Conservation (phyloP, 2,329 filamentous ascomycete species). For the Ceratocystiopsis brevicomis region DNA sequence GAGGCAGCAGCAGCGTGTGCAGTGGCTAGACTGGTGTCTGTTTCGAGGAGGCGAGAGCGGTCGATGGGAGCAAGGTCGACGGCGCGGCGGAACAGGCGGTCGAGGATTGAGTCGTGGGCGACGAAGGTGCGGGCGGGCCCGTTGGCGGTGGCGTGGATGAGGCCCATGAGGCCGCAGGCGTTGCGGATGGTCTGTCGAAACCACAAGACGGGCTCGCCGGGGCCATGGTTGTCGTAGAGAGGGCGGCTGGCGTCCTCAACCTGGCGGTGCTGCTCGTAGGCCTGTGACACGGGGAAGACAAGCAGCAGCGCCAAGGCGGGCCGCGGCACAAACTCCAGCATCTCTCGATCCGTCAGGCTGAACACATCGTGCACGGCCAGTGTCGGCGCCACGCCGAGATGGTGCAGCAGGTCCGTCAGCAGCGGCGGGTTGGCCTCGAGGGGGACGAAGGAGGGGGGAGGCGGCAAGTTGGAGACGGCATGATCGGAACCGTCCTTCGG, state of each 20-base stretch:
- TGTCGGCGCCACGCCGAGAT: slow-evolving; percentile 61
- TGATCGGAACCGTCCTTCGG: too few relatives aligned
- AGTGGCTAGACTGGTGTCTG: slow-evolving; percentile 52
- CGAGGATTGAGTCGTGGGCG: slow-evolving; percentile 35
- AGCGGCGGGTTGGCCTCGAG: slow-evolving; percentile 68
- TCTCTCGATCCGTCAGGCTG: slow-evolving; percentile 67
- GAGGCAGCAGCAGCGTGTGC: slow-evolving; percentile 65
- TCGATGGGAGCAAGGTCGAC: slow-evolving; percentile 45
- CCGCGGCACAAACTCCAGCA: slow-evolving; percentile 73
- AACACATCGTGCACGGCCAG: slow-evolving; percentile 81
- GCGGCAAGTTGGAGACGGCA: neutral
- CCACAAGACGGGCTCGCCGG: slow-evolving; percentile 65
- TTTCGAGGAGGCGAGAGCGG: slow-evolving; percentile 58
- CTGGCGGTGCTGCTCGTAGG: slow-evolving; percentile 59
- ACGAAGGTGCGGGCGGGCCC: slow-evolving; percentile 49
- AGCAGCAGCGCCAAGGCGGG: slow-evolving; percentile 77
- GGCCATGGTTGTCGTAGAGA: slow-evolving; percentile 50
- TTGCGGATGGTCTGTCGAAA: slow-evolving; percentile 91
- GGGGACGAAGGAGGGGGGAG: slow-evolving; percentile 30
- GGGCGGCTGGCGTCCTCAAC: slow-evolving; percentile 47
- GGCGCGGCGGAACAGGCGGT: slow-evolving; percentile 48
- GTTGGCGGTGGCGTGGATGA: slow-evolving; percentile 69
- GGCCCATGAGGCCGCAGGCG: slow-evolving; percentile 76
- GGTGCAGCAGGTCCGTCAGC: slow-evolving; percentile 66
- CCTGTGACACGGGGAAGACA: slow-evolving; percentile 68